Conservation (phyloP, 495 filamentous ascomycete genomes). For the Annulohypoxylon maeteangense region DNA sequence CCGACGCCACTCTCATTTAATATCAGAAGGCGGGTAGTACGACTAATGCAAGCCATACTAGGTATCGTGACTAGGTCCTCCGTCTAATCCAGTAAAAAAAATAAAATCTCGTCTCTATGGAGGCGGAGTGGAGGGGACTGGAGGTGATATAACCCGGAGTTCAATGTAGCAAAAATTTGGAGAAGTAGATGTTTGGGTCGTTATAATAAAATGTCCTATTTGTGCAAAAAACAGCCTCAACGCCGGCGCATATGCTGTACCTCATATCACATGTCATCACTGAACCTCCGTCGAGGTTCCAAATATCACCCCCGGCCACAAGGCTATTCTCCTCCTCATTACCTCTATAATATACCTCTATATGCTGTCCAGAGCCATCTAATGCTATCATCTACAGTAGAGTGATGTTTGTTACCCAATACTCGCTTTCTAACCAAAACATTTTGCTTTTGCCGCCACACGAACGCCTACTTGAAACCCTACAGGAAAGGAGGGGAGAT, state of each 20-base stretch:
- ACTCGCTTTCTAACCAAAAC: slow-evolving; percentile 34
- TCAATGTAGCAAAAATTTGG: neutral
- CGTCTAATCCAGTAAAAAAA: neutral
- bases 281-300: slow-evolving; percentile 11
- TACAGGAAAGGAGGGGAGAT: neutral
- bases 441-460: slow-evolving; percentile 20
- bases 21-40: neutral
- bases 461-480: slow-evolving; percentile 31
- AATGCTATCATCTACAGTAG: slow-evolving; percentile 38
- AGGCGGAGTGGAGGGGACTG: neutral
- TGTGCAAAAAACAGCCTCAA: slow-evolving; percentile 34
- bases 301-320: slow-evolving; percentile 28
- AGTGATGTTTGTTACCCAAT: slow-evolving; percentile 29
- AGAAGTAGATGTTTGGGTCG: neutral
- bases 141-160: neutral
- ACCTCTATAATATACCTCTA: slow-evolving; percentile 44
- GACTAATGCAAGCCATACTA: neutral
- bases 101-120: neutral
- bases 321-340: slow-evolving; percentile 41
- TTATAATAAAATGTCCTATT: slow-evolving; percentile 11
- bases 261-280: slow-evolving; percentile 43
- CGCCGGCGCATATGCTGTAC: slow-evolving; percentile 42
- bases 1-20: neutral
- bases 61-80: neutral
- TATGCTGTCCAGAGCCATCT: slow-evolving; percentile 39